These are phyloP conservation scores for Rhizopogon hawkerae DNA, from an alignment of 1,284 basidiomycete genomes.

Conservation along the genomic window DNA sequence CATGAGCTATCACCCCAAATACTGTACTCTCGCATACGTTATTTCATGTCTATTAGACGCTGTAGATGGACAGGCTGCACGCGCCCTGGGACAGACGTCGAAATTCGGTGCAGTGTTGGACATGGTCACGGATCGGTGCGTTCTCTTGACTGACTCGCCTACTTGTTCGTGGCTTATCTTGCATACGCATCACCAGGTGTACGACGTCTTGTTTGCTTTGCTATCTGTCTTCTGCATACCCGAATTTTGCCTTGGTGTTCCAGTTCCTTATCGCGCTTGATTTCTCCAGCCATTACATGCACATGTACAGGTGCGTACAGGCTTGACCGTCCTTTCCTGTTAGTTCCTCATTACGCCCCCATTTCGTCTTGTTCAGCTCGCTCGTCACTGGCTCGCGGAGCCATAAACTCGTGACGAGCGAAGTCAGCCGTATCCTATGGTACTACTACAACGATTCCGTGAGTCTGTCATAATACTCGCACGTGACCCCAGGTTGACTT, in stretches of 20 bases:
- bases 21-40: slow-evolving; percentile 85
- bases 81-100: slow-evolving; percentile 81
- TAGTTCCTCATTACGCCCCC: neutral
- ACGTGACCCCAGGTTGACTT: slow-evolving; percentile 3
- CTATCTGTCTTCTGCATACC: slow-evolving; percentile 89
- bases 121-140: slow-evolving; percentile 98
- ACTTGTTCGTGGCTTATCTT: neutral
- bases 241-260: slow-evolving; percentile 75
- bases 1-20: slow-evolving; percentile 93
- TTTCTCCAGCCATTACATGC: slow-evolving; percentile 99
- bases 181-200: slow-evolving; percentile 50
- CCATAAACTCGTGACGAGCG: slow-evolving; percentile 87
- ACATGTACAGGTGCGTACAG: slow-evolving; percentile 89
- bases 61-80: slow-evolving; percentile 92
- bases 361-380: slow-evolving; percentile 48
- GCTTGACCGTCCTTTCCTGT: neutral
- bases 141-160: slow-evolving; percentile 9
- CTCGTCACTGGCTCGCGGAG: slow-evolving; percentile 87
- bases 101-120: slow-evolving; percentile 98
- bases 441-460: slow-evolving; percentile 93
- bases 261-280: slow-evolving; percentile 96
- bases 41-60: slow-evolving; percentile 95
- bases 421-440: slow-evolving; percentile 88
- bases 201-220: slow-evolving; percentile 93
- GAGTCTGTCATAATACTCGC: slow-evolving; percentile 26